Base-by-base conservation (phyloP, 768 basidiomycete genomes). In the Cubamyces sp. region DNA sequence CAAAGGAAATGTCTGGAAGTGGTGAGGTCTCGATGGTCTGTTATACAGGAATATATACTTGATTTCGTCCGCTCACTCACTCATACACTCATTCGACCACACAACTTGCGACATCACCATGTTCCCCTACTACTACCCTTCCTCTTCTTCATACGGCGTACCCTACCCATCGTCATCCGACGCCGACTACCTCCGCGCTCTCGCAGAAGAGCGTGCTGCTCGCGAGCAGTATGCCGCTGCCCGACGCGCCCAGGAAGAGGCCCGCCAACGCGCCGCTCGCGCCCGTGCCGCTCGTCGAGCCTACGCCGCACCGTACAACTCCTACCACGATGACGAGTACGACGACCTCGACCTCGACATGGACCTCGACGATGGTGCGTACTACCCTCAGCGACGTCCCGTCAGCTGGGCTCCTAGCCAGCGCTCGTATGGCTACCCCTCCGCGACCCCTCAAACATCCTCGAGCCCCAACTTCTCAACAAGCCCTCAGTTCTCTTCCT, bases 161-260 rank as follows among this genome's bases (percentile, higher is more conserved):
- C 49, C 64, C n/a, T 73, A 70, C 66, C 50, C 49, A 19, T 43
- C 63, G 16, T 39, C 61, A 9, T 25, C 47, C 56, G 65, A 68
- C 54, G 45, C 61, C 28, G 68, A 66, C n/a, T 73, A 73, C 64
- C 50, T 66, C 15, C 68, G 66, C 25, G 70, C 70, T 9, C 64
- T 73, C 21, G 70, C 71, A 16, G 70, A 73, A 23, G 71, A 73
- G 52, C 70, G 65, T n/a, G 70, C 71, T 16, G 71, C 71, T 5
- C 70, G 68, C 34, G 65, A 67, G 39, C 70, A 69, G 39, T 69
- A 69, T 46, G 66, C 61, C 25, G 68, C 69, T 16, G 71, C 71
- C 54, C 62, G 62, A 34, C 71, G 70, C 42, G 66, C 69, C 1
- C 69, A 73, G 57, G 69, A 70, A 53, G 70, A 71, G 41, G 70